phyloP scores from a whole-genome alignment of 116 monocot species.

The Iris pallida region DNA sequence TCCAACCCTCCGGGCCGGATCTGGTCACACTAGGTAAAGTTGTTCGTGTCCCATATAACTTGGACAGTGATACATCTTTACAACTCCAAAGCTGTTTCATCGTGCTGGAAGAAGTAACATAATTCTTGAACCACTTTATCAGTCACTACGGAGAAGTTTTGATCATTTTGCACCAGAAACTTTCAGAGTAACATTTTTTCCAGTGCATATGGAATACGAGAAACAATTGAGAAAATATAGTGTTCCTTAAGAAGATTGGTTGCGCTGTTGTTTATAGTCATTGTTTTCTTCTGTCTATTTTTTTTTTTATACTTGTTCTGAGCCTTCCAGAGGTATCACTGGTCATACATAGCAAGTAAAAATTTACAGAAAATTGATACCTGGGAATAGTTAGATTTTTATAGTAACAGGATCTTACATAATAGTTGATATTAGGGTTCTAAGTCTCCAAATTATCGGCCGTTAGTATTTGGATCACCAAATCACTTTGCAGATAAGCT shows the following conservation, averaged over 20 bases:
- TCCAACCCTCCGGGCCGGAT: too few relatives aligned
- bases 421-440: too few relatives aligned
- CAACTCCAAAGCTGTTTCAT: conserved; percentile 39
- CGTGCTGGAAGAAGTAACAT: conserved; percentile 24
- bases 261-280: conserved; percentile 13
- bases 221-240: conserved; percentile 16
- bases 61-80: conserved; percentile 87
- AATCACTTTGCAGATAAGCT: too few relatives aligned
- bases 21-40: too few relatives aligned
- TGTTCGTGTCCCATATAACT: too few relatives aligned
- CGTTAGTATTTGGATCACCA: too few relatives aligned
- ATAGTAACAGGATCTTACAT: too few relatives aligned
- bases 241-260: neutral
- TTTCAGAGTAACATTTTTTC: neutral
- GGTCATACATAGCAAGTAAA: neutral
- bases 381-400: neutral
- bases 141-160: conserved; percentile 55
- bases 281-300: conserved; percentile 23
- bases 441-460: too few relatives aligned
- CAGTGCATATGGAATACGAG: conserved; percentile 16
- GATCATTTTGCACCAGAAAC: conserved; percentile 33
- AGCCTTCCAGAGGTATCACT: conserved; percentile 38
- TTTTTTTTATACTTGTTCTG: conserved; percentile 24
- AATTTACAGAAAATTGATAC: neutral
- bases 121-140: conserved; percentile 46